Percentiles rank a stretch among this genome's conserved stretches.
These are phyloP conservation scores for Amaranthus palmeri DNA, from an alignment of 148 eudicot genomes.

Conservation along the genomic window DNA sequence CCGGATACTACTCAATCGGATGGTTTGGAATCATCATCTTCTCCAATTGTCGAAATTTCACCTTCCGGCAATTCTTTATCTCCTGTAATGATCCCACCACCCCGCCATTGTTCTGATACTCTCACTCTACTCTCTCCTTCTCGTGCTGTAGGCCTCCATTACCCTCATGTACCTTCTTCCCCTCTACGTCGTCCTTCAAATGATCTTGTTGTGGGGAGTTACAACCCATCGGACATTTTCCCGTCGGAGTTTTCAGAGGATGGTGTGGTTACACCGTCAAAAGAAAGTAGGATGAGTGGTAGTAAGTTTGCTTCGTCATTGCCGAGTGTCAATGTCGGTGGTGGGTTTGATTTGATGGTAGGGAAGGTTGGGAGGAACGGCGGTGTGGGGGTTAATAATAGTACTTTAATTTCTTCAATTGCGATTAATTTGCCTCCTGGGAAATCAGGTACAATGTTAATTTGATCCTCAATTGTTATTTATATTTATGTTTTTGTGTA, in stretches of 20 bases:
- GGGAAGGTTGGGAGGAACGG: constrained; percentile 31
- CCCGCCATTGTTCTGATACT: constrained; percentile 60
- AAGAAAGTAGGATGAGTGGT: constrained; percentile 17
- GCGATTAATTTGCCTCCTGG: constrained; percentile 38
- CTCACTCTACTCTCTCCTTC: constrained; percentile 20
- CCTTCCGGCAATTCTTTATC: constrained; percentile 58
- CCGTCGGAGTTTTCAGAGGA: constrained; percentile 33
- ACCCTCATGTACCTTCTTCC: constrained; percentile 12
- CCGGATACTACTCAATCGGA: constrained; percentile 49
- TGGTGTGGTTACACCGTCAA: constrained; percentile 20
- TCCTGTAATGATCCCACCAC: constrained; percentile 92
- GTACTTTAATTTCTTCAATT: constrained; percentile 49
- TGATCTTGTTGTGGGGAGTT: constrained; percentile 57
- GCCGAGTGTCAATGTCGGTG: constrained; percentile 51
- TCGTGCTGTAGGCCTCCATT: background rate
- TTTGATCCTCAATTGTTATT: background rate
- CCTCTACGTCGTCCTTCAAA: constrained; percentile 26
- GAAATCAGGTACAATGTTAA: constrained; percentile 34
- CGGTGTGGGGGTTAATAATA: constrained; percentile 9
- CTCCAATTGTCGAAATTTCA: constrained; percentile 35
- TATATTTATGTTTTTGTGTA: background rate
- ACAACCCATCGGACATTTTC: constrained; percentile 51
- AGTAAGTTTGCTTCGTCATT: constrained; percentile 58
- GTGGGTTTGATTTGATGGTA: constrained; percentile 46
- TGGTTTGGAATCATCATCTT: constrained; percentile 31